Evolutionary conservation across 768 basidiomycete genomes (phyloP).

Genomic region (Amanita pseudoporphyria): DNA sequence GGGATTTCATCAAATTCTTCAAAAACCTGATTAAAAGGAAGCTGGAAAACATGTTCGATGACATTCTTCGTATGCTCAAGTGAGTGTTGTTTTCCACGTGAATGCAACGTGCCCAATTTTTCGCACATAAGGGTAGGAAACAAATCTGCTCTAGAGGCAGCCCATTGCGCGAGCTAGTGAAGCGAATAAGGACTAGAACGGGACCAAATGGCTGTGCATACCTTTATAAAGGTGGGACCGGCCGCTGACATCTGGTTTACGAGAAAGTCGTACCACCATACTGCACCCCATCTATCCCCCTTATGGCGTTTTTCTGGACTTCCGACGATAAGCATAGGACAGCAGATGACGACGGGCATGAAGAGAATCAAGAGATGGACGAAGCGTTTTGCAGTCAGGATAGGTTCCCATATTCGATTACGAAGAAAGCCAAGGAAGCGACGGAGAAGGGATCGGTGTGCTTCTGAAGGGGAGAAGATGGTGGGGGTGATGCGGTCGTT

Average conservation of each 20-base stretch:
- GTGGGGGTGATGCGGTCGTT: constrained; percentile 17
- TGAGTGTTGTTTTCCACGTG: constrained; percentile 75
- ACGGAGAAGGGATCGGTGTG: constrained; percentile 33
- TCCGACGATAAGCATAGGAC: constrained; percentile 77
- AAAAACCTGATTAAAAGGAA: constrained; percentile 82
- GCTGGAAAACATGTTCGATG: constrained; percentile 76
- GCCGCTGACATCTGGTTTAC: constrained; percentile 88
- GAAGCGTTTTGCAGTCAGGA: constrained; percentile 78
- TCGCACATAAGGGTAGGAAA: constrained; percentile 85
- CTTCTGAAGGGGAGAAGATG: constrained; percentile 66
- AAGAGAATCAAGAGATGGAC: constrained; percentile 77
- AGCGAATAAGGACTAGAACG: constrained; percentile 11
- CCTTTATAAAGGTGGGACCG: constrained; percentile 97
- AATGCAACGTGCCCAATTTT: constrained; percentile 79
- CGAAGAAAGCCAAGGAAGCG: constrained; percentile 40
- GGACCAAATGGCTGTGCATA: constrained; percentile 19
- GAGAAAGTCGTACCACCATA: constrained; percentile 96
- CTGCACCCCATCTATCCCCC: constrained; percentile 84
- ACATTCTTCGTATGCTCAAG: constrained; percentile 70
- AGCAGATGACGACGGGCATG: constrained; percentile 73
- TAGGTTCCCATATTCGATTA: constrained; percentile 68
- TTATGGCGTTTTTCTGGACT: constrained; percentile 40
- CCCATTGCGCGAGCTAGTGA: constrained; percentile 91
- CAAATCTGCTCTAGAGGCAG: constrained; percentile 88
- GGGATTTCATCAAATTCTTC: constrained; percentile 80